Evolutionary conservation across 768 basidiomycete species (phyloP), one percentile per base, ranked within the genome.

Genomic region (Boletus rex-veris): DNA sequence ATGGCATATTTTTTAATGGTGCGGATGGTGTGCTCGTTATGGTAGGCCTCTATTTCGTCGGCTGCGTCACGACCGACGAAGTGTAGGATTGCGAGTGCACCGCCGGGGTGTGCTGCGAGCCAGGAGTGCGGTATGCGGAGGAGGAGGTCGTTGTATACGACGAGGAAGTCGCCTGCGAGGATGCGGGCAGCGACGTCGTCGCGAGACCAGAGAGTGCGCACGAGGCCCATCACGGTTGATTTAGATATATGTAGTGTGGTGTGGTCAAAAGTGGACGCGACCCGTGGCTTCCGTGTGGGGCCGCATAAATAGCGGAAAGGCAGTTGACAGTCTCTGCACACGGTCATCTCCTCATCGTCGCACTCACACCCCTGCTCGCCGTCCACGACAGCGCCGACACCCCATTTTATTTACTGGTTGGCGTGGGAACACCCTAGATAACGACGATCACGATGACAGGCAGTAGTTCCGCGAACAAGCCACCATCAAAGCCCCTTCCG

Each of bases 11-110:
- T 60, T 26, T 54, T 69, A 18, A 71, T 69, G 64, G 57, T 63
- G n/a, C 52, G 58, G 44, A 66, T 40, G 18, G 69, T 67, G 43
- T 60, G 50, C 36, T 82, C 78, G 7, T 77, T 76, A 67, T 99
- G 97, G 73, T 90, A 98, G 19, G 93, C 96, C 57, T 91, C 82
- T 33, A 98, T 90, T 70, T 99, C 97, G 74, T 96, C 90, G 0
- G 91, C 82, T 0, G 96, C 95, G 67, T 99, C 95, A 51, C 96
- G 81, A 4, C 96, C 97, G 39, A 98, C 85, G 63, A 94, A 98
- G 73, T 99, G 97, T 24, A 96, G 83, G 53, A 99, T 82, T 14
- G 93, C 80, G 45, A 98, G 85, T 5, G 81, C 70, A 37, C 96
- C 94, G 40, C 97, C 97, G 1, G 97, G 97, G 67, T 98, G 96